Base-by-base conservation (phyloP, 192 early-diverging fungal species). In the Spinellus fusiger region DNA sequence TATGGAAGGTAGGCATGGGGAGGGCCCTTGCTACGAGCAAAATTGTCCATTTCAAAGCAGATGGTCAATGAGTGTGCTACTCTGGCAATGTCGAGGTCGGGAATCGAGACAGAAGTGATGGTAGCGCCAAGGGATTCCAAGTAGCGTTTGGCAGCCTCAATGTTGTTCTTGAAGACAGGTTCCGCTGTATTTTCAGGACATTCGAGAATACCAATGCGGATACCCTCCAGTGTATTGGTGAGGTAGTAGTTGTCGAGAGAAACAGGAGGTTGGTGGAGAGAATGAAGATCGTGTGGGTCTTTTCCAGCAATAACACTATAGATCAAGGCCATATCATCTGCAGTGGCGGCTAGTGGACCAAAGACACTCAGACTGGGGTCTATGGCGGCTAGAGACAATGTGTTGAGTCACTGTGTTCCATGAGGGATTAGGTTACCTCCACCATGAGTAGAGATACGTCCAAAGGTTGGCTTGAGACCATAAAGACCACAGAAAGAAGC, bases 401-500 rank as follows among this genome's bases (percentile, higher is more conserved):
- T 38, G 15, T 12, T 31, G 25, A n/a, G 7, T 15, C 15, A 46
- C 1, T 40, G 32, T 51, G 6, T 55, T 35, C n/a, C 6, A 32
- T n/a, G n/a, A 27, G 23, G 0, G 12, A 46, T 34, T 28, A 29
- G 2, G 52, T 60, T 52, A 66, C 73, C 77, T 31, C 74, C 77
- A 18, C 87, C 87, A 1, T 32, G 35, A n/a, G 51, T 55, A 10
- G 84, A 81, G 22, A 89, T 57, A 29, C 90, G 75, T n/a, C 77
- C 84, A 33, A 73, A 74, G 9, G 90, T 92, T 0, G 87, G 77
- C 49, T 92, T 92, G 34, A 92, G 64, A 7, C 88, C 90, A 67
- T 80, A 92, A 18, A 89, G 58, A 20, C 90, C 90, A 73, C 82
- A 87, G 61, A 83, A 86, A 1, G 87, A 59, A 1, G 84, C 71